A percentile compares a stretch with the other conserved stretches of the same genome.
These are phyloP conservation scores for Daldinia loculata DNA, from an alignment of 495 filamentous ascomycete species.

Conservation along the genomic window DNA sequence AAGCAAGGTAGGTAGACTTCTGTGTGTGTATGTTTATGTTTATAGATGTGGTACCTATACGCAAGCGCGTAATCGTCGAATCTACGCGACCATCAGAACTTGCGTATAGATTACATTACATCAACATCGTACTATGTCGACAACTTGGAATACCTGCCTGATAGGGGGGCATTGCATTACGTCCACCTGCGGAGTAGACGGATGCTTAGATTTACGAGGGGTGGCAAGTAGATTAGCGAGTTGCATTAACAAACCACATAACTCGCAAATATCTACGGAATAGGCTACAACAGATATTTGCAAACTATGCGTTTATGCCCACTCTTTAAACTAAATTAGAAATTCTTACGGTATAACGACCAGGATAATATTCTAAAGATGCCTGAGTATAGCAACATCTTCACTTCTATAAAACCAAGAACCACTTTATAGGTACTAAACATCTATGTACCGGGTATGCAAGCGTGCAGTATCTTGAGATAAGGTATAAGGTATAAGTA, in stretches of 20 bases:
- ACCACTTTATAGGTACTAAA: background rate
- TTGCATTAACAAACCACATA: slow-evolving; percentile 8
- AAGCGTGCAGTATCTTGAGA: background rate
- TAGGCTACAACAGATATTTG: slow-evolving; percentile 21
- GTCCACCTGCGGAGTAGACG: slow-evolving; percentile 11
- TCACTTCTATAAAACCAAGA: background rate
- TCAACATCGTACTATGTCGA: background rate
- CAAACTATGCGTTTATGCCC: slow-evolving; percentile 5
- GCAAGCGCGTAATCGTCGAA: slow-evolving; percentile 30
- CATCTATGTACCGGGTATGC: background rate
- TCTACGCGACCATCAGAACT: slow-evolving; percentile 27
- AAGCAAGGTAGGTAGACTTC: slow-evolving; percentile 18
- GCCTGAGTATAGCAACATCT: background rate
- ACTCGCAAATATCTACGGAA: slow-evolving; percentile 6
- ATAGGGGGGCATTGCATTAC: slow-evolving; percentile 9
- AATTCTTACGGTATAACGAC: background rate
- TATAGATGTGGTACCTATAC: slow-evolving; percentile 18
- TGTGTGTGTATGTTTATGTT: background rate
- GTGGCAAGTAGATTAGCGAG: slow-evolving; percentile 9
- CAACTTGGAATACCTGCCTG: slow-evolving; percentile 2
- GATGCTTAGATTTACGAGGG: slow-evolving; percentile 9
- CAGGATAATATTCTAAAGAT: background rate
- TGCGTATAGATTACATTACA: slow-evolving; percentile 29
- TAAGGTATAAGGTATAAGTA: slow-evolving; percentile 6
- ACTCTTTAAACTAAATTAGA: background rate